Conservation (phyloP, 495 filamentous ascomycete genomes). For the Staphylotrichum tortipilum region DNA sequence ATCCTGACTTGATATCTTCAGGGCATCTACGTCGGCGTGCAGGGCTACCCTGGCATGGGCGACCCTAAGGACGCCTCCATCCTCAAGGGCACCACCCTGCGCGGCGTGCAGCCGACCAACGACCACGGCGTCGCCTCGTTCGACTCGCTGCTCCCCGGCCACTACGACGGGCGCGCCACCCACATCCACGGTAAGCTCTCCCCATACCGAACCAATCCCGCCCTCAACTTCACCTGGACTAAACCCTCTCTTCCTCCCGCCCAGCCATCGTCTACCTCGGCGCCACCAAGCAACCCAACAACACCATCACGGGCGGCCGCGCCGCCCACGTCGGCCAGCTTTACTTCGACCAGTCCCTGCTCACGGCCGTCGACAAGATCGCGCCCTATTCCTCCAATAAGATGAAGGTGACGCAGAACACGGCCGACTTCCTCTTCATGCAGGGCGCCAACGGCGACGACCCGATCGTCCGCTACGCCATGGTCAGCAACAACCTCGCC, state of each 20-base stretch:
- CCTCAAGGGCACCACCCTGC: constrained; percentile 42
- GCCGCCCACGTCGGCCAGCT: constrained; percentile 53
- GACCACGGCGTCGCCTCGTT: constrained; percentile 43
- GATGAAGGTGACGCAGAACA: constrained; percentile 41
- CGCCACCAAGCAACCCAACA: constrained; percentile 38
- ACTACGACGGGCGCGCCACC: constrained; percentile 43
- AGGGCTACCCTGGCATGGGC: constrained; percentile 41
- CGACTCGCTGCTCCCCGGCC: constrained; percentile 46
- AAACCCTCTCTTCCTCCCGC: neutral
- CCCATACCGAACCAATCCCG: neutral
- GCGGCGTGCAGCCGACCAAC: constrained; percentile 44
- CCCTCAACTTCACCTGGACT: neutral
- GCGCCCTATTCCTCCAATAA: constrained; percentile 50
- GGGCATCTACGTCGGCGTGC: constrained; percentile 50
- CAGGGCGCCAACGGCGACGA: constrained; percentile 45
- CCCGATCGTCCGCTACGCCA: constrained; percentile 48
- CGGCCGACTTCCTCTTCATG: constrained; percentile 42
- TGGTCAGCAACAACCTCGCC: constrained; percentile 42
- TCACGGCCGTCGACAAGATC: constrained; percentile 35
- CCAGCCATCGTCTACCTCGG: constrained; percentile 40
- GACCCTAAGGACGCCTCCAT: constrained; percentile 40
- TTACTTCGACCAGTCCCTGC: constrained; percentile 52
- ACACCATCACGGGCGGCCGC: constrained; percentile 40
- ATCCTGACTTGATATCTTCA: constrained; percentile 17
- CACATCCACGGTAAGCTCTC: constrained; percentile 35